phyloP scores from a whole-genome alignment of 257 asterid genomes.

The Hygrophila difformis region DNA sequence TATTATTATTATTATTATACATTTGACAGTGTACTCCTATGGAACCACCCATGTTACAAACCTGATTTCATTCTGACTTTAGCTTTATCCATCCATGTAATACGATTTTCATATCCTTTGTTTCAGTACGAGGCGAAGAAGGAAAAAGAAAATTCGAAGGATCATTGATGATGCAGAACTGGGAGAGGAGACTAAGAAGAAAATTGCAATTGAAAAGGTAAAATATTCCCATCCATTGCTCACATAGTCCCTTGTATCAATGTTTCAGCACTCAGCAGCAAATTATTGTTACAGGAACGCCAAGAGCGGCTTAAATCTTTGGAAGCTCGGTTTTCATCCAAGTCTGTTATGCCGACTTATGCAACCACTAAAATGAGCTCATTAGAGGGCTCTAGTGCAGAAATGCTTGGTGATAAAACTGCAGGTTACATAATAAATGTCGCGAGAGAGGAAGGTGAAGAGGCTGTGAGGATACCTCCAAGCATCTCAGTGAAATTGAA shows the following conservation, averaged over 20 bases:
- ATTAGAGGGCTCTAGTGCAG: constrained; percentile 48
- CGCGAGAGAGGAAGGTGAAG: constrained; percentile 96
- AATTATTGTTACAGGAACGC: constrained; percentile 59
- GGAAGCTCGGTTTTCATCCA: constrained; percentile 69
- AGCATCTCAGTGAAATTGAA: constrained; percentile 83
- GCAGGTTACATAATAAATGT: constrained; percentile 83
- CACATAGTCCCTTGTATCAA: constrained; percentile 7
- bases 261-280: constrained; percentile 7
- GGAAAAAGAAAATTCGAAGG: constrained; percentile 83
- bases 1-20: too few species aligned
- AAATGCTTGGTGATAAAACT: constrained; percentile 67
- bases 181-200: constrained; percentile 94
- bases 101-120: constrained; percentile 13
- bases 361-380: constrained; percentile 33
- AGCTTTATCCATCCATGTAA: constrained; percentile 6
- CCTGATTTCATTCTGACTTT: too few species aligned
- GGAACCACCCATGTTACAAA: too few species aligned
- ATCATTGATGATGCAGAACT: constrained; percentile 92
- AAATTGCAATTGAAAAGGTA: constrained; percentile 97
- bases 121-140: constrained; percentile 59
- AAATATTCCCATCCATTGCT: constrained; percentile 13
- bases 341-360: constrained; percentile 44
- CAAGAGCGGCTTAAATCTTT: constrained; percentile 96
- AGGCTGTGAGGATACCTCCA: constrained; percentile 88
- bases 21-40: too few species aligned